These are phyloP conservation scores for Tulasnella sp. DNA, from an alignment of 768 basidiomycete species.

Conservation along the genomic window DNA sequence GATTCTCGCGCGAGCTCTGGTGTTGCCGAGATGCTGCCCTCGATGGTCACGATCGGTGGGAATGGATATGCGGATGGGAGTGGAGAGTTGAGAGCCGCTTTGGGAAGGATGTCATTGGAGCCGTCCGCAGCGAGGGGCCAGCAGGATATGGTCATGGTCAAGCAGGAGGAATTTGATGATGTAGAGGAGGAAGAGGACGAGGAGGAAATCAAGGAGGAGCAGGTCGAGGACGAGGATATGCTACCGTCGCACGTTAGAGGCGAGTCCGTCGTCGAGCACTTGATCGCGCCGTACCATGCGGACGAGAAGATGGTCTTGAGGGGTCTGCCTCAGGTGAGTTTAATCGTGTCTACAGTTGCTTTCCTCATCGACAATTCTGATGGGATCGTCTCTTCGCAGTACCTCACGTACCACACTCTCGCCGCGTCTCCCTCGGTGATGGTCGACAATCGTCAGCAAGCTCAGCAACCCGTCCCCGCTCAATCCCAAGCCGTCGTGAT, in stretches of 20 bases:
- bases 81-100: not conserved
- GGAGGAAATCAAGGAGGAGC: not conserved
- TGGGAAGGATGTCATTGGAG: not conserved
- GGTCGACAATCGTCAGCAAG: slow-evolving; percentile 1
- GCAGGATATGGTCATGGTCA: not conserved
- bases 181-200: not conserved
- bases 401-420: slow-evolving; percentile 31
- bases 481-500: slow-evolving; percentile 12
- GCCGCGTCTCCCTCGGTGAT: slow-evolving; percentile 28
- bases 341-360: not conserved
- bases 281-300: slow-evolving; percentile 21
- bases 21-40: not conserved
- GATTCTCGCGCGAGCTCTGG: slow-evolving; percentile 8
- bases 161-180: slow-evolving; percentile 10
- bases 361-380: not conserved
- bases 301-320: slow-evolving; percentile 12
- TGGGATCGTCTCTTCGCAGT: slow-evolving; percentile 4
- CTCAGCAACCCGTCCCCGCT: not conserved
- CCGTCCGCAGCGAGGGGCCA: not conserved
- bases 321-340: slow-evolving; percentile 28
- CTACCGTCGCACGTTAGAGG: not conserved
- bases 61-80: not conserved
- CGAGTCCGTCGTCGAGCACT: not conserved
- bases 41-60: not conserved
- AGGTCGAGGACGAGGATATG: not conserved